Evolutionary conservation across 768 basidiomycete genomes (phyloP).

Genomic region (Nevesoporus exiguus): DNA sequence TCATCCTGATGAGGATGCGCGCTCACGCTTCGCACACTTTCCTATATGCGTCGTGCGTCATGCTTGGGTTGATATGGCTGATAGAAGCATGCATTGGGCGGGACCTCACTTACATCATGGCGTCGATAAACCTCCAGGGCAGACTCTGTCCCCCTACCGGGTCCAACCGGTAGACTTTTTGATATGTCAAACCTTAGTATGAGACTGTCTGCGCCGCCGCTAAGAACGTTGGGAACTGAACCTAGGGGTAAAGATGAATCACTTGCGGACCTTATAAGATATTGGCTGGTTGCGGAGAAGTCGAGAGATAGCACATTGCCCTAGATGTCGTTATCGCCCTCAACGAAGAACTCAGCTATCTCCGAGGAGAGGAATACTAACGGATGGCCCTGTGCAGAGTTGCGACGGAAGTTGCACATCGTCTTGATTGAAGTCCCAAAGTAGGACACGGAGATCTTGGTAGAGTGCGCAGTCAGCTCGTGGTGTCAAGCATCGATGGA

Average conservation of each 20-base stretch:
- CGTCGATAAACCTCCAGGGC: conserved; percentile 27
- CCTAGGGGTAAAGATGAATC: conserved; percentile 14
- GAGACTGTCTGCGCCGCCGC: conserved; percentile 52
- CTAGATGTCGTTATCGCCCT: conserved; percentile 36
- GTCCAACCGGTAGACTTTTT: conserved; percentile 25
- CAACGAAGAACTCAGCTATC: conserved; percentile 15
- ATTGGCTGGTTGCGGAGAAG: conserved; percentile 65
- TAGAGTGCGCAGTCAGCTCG: conserved; percentile 13
- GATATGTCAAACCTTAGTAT: conserved; percentile 55
- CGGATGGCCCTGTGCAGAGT: conserved; percentile 45
- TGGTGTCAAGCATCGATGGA: conserved; percentile 17
- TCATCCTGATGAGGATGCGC: conserved; percentile 69
- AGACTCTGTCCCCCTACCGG: conserved; percentile 10
- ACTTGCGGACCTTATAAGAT: conserved; percentile 57
- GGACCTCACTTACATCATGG: conserved; percentile 28
- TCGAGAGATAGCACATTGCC: conserved; percentile 67
- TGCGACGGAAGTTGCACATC: conserved; percentile 42
- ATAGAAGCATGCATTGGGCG: conserved; percentile 19
- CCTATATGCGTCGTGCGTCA: conserved; percentile 39
- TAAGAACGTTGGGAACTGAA: conserved; percentile 23
- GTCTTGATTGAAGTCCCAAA: conserved; percentile 70
- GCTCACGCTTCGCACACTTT: conserved; percentile 59
- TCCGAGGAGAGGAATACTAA: conserved; percentile 29
- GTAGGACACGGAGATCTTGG: conserved; percentile 49
- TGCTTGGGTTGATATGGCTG: conserved; percentile 12